Evolutionary conservation across 2,329 filamentous ascomycete species (phyloP).

Genomic region (Thelonectria discophora): DNA sequence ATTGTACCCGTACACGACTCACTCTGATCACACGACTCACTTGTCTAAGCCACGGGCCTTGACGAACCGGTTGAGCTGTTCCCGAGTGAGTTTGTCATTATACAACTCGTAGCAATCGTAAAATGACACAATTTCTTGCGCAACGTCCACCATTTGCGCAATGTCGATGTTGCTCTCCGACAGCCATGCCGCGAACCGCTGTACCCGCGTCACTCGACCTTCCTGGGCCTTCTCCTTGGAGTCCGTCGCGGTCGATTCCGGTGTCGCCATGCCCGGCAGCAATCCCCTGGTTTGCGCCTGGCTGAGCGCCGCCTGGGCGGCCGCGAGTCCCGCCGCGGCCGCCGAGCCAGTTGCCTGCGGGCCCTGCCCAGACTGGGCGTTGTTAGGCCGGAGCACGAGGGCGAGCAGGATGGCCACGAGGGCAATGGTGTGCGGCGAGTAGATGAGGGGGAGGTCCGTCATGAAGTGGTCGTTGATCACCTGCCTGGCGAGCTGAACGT

Average conservation of each 20-base stretch:
- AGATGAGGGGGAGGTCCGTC: conserved; percentile 87
- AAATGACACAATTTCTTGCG: conserved; percentile 89
- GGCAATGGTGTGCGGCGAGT: conserved; percentile 88
- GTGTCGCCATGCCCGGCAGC: conserved; percentile 26
- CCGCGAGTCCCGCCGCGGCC: conserved; percentile 56
- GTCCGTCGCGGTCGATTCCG: conserved; percentile 36
- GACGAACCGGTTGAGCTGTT: conserved; percentile 67
- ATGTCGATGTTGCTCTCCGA: conserved; percentile 88
- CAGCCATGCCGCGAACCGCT: conserved; percentile 76
- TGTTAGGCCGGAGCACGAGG: conserved; percentile 77
- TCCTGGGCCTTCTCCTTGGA: conserved; percentile 61
- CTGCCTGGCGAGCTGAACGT: conserved; percentile 78
- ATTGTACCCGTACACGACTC: not conserved
- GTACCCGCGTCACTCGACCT: conserved; percentile 70
- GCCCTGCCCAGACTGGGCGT: conserved; percentile 43
- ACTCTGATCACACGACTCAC: conserved; percentile 39
- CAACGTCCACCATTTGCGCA: conserved; percentile 84
- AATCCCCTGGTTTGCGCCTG: conserved; percentile 53
- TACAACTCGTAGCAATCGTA: conserved; percentile 76
- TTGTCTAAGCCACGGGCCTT: conserved; percentile 66
- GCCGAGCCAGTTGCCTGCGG: conserved; percentile 44
- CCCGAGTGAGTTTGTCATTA: conserved; percentile 66
- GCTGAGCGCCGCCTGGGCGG: conserved; percentile 58
- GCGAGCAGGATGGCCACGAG: conserved; percentile 85
- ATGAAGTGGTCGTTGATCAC: conserved; percentile 94